phyloP scores from a whole-genome alignment of 805 yeast species.

The Saturnispora bothae region DNA sequence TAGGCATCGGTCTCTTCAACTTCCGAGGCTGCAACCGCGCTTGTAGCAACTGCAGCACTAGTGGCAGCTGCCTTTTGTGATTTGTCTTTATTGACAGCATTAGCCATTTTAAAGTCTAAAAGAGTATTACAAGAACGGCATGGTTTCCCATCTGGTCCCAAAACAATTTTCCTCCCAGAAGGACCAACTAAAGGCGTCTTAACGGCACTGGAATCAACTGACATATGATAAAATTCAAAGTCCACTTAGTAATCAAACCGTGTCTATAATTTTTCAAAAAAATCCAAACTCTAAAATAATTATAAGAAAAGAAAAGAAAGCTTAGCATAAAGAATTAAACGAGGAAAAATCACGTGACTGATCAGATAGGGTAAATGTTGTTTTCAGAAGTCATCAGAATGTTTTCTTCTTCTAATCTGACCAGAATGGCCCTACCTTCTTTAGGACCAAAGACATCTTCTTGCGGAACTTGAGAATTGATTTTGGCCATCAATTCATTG shows the following conservation, averaged over 20 bases:
- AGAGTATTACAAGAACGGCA: conserved; percentile 86
- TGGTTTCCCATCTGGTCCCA: conserved; percentile 92
- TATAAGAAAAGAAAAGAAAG: neutral
- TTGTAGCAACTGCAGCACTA: conserved; percentile 15
- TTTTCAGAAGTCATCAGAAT: conserved; percentile 39
- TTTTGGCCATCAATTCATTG: conserved; percentile 16
- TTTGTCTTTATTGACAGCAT: conserved; percentile 14
- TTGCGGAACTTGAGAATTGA: conserved; percentile 26
- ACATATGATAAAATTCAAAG: too few species aligned
- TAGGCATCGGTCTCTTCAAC: conserved; percentile 20
- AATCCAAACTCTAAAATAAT: conserved; percentile 1
- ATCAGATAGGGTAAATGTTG: conserved; percentile 35
- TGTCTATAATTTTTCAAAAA: too few species aligned
- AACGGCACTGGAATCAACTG: too few species aligned
- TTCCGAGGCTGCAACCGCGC: conserved; percentile 10
- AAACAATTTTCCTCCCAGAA: conserved; percentile 57
- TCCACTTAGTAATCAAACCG: too few species aligned
- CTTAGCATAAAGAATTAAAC: neutral
- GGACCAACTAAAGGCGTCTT: conserved; percentile 39
- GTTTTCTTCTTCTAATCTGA: conserved; percentile 33
- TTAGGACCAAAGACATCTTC: conserved; percentile 37
- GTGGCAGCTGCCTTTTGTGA: conserved; percentile 7
- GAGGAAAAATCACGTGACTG: neutral
- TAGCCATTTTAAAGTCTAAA: conserved; percentile 66
- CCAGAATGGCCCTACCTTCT: conserved; percentile 36